Conservation (phyloP, 2,329 filamentous ascomycete genomes). For the Onygenales sp. region DNA sequence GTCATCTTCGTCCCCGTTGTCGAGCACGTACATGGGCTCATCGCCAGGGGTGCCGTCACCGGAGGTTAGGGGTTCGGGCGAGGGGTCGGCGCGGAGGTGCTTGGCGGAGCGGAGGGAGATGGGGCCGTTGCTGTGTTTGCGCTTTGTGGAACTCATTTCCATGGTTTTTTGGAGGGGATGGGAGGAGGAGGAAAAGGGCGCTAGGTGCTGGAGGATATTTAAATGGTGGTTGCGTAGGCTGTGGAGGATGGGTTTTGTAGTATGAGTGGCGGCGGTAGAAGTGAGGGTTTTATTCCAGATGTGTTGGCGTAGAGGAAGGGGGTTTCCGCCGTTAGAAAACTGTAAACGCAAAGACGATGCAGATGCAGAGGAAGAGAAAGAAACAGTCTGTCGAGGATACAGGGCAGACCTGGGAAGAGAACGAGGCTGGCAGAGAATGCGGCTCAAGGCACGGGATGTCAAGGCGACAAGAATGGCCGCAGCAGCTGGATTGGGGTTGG, state of each 20-base stretch:
- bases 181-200: conserved; percentile 6
- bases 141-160: conserved; percentile 45
- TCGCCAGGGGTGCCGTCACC: conserved; percentile 35
- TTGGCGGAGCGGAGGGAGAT: conserved; percentile 45
- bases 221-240: background rate
- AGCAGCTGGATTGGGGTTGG: too few species aligned
- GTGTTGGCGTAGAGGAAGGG: background rate
- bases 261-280: background rate
- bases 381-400: too few species aligned
- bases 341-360: too few species aligned
- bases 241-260: too few species aligned
- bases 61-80: conserved; percentile 23
- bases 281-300: background rate
- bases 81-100: conserved; percentile 42
- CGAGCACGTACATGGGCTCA: conserved; percentile 27
- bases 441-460: too few species aligned
- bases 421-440: too few species aligned
- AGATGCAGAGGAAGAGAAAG: too few species aligned
- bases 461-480: too few species aligned
- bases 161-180: conserved; percentile 22
- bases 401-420: too few species aligned
- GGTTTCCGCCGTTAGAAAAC: background rate
- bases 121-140: conserved; percentile 43
- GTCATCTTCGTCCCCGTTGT: conserved; percentile 37
- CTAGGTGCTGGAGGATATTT: background rate